Conservation (phyloP, 2,329 filamentous ascomycete genomes). For the Biscogniauxia sp. region DNA sequence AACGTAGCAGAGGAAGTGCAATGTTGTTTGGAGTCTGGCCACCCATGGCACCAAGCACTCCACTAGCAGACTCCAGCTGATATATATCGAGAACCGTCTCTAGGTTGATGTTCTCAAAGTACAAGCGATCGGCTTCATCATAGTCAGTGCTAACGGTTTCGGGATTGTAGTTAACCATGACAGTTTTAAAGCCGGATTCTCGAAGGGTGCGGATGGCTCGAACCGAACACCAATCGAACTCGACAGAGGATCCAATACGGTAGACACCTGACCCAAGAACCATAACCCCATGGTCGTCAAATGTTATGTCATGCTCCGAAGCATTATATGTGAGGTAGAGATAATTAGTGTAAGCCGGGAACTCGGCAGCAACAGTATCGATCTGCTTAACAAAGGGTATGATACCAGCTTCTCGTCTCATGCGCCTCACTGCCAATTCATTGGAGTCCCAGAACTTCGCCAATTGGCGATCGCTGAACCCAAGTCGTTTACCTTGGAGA, state of each 20-base stretch:
- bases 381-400: conserved; percentile 95
- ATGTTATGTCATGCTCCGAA: conserved; percentile 76
- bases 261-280: conserved; percentile 95
- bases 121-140: conserved; percentile 89
- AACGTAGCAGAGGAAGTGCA: conserved; percentile 79
- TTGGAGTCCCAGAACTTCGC: conserved; percentile 94
- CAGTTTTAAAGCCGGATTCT: conserved; percentile 81
- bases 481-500: conserved; percentile 84
- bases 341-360: conserved; percentile 93
- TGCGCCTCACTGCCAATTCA: conserved; percentile 81
- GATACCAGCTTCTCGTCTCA: conserved; percentile 83
- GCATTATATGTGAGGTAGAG: conserved; percentile 96
- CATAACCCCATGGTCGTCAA: conserved; percentile 92
- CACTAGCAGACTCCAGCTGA: conserved; percentile 76
- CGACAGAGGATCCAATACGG: conserved; percentile 94
- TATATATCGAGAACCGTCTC: conserved; percentile 95
- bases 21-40: conserved; percentile 99
- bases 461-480: conserved; percentile 91
- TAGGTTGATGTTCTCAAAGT: conserved; percentile 93
- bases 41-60: conserved; percentile 93
- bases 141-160: conserved; percentile 90
- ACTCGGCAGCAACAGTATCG: conserved; percentile 96
- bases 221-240: conserved; percentile 99
- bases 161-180: conserved; percentile 80
- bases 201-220: conserved; percentile 88